A percentile compares a stretch with the other conserved stretches of the same genome.
Conservation (phyloP, 257 asterid genomes). For the Dorcoceras hygrometricum region DNA sequence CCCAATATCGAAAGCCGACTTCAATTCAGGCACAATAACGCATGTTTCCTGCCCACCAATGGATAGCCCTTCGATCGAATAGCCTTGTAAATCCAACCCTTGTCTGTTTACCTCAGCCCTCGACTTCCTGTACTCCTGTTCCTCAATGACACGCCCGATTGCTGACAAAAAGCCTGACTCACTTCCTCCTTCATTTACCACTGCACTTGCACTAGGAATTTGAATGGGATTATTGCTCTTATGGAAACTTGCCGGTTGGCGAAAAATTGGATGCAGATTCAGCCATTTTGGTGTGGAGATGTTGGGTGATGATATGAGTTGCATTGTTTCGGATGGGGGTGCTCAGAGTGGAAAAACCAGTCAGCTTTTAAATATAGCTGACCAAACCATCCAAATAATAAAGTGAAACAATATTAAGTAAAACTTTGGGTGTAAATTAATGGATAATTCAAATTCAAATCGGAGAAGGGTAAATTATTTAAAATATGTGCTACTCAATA, state of each 20-base stretch:
- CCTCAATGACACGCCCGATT: constrained; percentile 83
- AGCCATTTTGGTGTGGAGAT: constrained; percentile 29
- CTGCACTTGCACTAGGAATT: constrained; percentile 26
- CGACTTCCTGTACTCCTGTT: constrained; percentile 92
- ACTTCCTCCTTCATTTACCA: constrained; percentile 25
- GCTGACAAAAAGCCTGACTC: constrained; percentile 69
- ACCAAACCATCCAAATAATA: too few species aligned
- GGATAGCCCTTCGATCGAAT: constrained; percentile 78
- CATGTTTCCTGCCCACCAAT: constrained; percentile 97
- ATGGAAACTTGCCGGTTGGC: constrained; percentile 14
- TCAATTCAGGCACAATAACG: constrained; percentile 86
- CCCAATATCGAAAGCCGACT: constrained; percentile 91
- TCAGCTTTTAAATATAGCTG: too few species aligned
- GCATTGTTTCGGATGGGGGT: constrained; percentile 3
- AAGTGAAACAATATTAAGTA: too few species aligned
- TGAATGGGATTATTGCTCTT: constrained; percentile 24
- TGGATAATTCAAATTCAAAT: too few species aligned
- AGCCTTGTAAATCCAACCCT: constrained; percentile 64
- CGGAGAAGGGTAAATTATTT: too few species aligned
- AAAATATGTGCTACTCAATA: too few species aligned
- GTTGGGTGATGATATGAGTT: constrained; percentile 32
- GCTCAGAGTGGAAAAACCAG: neutral
- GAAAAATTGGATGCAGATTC: constrained; percentile 26
- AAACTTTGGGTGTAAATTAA: too few species aligned
- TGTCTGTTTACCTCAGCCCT: constrained; percentile 76